Evolutionary conservation across 1,284 basidiomycete genomes (phyloP), one percentile per base, ranked within the genome.

Genomic region (Amylostereum areolatum): DNA sequence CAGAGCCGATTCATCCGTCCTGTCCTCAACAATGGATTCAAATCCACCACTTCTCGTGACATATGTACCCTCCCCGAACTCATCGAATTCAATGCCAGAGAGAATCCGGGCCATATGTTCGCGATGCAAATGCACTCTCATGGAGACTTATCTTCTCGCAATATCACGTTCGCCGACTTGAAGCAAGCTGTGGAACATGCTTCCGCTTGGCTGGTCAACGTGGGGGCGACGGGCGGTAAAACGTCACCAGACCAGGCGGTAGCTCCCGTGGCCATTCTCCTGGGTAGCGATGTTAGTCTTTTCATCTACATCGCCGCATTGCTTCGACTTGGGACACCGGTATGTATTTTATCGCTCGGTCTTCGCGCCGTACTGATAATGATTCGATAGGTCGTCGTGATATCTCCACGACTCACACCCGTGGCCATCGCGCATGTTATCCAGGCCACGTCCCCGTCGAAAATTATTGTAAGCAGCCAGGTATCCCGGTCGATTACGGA

Each of bases 221-320:
- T 56, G 34, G 57, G 63, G 28, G 57, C 60, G 29, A 64, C 65
- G 0, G 47, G 58, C 28, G 60, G 61, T 4, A 58, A 62, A 5
- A 52, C 57, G 7, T 28, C 47, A 3, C 55, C 61, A 31, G 56
- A 59, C 27, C 45, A 58, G 33, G 55, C 52, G 11, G 53, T 66
- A 24, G 48, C 59, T 3, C 68, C 68, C n/a, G 67, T 71, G 10
- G 68, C 62, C 5, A 62, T 69, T 46, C 54, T 71, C 9, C 61
- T 69, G 12, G 60, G 62, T 12, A 70, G 68, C 49, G 69, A 71
- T 49, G 59, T 69, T 32, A 56, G 56, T 4, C 63, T 68, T n/a
- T 69, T 67, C 52, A 62, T 69, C 28, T 65, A 63, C 44, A 65
- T 69, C 55, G 59, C 63, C 35, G 65, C 68, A 10, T 53, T 71